phyloP scores from a whole-genome alignment of 2,329 filamentous ascomycete genomes.

The Dactylellina haptotyla region DNA sequence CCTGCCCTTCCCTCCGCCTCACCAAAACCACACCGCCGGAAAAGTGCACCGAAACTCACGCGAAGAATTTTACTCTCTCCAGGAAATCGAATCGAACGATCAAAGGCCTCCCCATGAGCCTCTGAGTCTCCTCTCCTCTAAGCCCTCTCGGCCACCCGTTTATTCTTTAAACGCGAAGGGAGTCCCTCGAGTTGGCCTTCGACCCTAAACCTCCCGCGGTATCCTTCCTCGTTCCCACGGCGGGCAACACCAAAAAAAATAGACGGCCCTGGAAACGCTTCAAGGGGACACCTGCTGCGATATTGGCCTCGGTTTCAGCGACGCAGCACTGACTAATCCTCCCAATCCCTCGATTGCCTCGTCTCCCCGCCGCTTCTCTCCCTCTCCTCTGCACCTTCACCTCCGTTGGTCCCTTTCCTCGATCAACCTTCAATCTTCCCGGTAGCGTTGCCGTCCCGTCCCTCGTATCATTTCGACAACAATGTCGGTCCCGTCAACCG shows the following conservation, averaged over 20 bases:
- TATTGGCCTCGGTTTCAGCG: background rate
- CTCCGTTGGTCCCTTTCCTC: background rate
- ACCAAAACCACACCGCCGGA: background rate
- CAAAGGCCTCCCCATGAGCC: conserved; percentile 42
- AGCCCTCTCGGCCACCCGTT: conserved; percentile 48
- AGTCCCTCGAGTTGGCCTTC: conserved; percentile 24
- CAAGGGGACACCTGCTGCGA: conserved; percentile 3
- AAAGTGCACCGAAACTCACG: conserved; percentile 34
- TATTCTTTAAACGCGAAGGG: conserved; percentile 52
- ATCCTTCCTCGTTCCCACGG: conserved; percentile 30
- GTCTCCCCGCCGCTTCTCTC: background rate
- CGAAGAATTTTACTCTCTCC: conserved; percentile 40
- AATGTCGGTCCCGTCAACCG: conserved; percentile 52
- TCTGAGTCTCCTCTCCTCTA: conserved; percentile 28
- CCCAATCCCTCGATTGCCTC: background rate
- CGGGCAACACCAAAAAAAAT: conserved; percentile 40
- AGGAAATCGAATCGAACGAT: background rate
- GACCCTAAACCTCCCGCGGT: conserved; percentile 6
- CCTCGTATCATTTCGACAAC: conserved; percentile 12
- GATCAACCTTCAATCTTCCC: background rate
- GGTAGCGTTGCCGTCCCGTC: background rate
- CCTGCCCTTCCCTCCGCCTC: background rate
- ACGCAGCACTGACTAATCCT: background rate
- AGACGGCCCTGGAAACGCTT: background rate
- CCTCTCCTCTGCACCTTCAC: too few species aligned